phyloP scores from a whole-genome alignment of 768 basidiomycete species.

The Trametes gibbosa region DNA sequence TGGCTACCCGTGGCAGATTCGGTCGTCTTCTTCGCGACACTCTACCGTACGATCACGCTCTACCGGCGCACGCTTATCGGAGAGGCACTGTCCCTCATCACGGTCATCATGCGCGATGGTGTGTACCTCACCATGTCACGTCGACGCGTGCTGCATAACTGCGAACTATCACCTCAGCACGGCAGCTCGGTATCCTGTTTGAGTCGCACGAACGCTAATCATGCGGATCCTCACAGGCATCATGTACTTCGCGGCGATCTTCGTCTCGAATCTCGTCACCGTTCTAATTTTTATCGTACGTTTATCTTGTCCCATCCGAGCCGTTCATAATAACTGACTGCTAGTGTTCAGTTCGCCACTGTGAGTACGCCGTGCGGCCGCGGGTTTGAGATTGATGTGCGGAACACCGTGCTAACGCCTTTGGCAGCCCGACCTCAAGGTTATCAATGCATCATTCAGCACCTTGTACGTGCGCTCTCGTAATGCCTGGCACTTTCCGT shows the following conservation, averaged over 20 bases:
- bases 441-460: slow-evolving; percentile 29
- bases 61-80: slow-evolving; percentile 18
- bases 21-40: slow-evolving; percentile 26
- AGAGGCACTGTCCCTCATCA: slow-evolving; percentile 21
- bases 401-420: neutral
- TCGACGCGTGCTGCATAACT: neutral
- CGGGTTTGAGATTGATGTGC: neutral
- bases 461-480: slow-evolving; percentile 20
- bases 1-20: slow-evolving; percentile 17
- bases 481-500: neutral
- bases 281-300: slow-evolving; percentile 24
- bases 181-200: neutral
- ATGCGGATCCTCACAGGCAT: slow-evolving; percentile 16
- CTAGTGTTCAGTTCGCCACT: slow-evolving; percentile 7
- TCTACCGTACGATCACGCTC: slow-evolving; percentile 23
- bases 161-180: neutral
- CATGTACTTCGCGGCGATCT: slow-evolving; percentile 28
- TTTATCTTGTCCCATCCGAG: neutral
- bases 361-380: slow-evolving; percentile 16
- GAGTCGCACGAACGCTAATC: neutral
- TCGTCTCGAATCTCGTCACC: slow-evolving; percentile 25
- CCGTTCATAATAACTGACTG: neutral
- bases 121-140: neutral
- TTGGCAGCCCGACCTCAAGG: slow-evolving; percentile 25
- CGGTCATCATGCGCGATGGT: slow-evolving; percentile 28